Conservation (phyloP, 768 basidiomycete genomes). For the Boletus sensibilis region DNA sequence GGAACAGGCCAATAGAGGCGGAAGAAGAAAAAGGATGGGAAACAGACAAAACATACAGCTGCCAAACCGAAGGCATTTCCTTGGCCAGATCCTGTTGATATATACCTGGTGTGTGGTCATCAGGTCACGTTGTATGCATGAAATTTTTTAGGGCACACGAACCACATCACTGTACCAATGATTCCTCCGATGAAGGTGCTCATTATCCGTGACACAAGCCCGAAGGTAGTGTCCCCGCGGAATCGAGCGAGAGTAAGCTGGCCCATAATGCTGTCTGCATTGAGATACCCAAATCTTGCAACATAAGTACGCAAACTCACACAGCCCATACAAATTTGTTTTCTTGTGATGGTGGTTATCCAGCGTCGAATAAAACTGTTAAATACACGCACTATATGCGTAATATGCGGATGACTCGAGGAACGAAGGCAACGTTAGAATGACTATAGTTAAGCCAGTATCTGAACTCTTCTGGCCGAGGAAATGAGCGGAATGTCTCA, state of each 20-base stretch:
- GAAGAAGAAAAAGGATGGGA: slow-evolving; percentile 71
- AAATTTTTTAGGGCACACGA: slow-evolving; percentile 16
- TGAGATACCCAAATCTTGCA: neutral
- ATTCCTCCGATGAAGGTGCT: slow-evolving; percentile 67
- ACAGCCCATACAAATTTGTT: slow-evolving; percentile 72
- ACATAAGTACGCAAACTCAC: slow-evolving; percentile 36
- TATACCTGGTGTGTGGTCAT: slow-evolving; percentile 49
- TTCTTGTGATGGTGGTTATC: slow-evolving; percentile 34
- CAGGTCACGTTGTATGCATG: neutral
- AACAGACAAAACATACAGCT: slow-evolving; percentile 63
- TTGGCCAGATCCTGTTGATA: slow-evolving; percentile 56
- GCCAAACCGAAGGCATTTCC: slow-evolving; percentile 73
- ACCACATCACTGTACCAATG: slow-evolving; percentile 68
- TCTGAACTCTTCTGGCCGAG: neutral
- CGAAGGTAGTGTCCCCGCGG: slow-evolving; percentile 73
- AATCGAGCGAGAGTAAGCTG: slow-evolving; percentile 71
- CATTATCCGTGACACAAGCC: slow-evolving; percentile 55
- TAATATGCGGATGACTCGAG: slow-evolving; percentile 52
- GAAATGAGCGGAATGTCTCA: slow-evolving; percentile 25
- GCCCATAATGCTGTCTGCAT: slow-evolving; percentile 58
- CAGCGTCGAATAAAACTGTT: neutral
- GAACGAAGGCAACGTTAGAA: slow-evolving; percentile 60
- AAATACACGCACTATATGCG: slow-evolving; percentile 50
- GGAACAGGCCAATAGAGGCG: slow-evolving; percentile 72
- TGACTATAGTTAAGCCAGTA: slow-evolving; percentile 36